These are phyloP conservation scores for Suillus luteus DNA, from an alignment of 768 basidiomycete genomes.

Conservation along the genomic window DNA sequence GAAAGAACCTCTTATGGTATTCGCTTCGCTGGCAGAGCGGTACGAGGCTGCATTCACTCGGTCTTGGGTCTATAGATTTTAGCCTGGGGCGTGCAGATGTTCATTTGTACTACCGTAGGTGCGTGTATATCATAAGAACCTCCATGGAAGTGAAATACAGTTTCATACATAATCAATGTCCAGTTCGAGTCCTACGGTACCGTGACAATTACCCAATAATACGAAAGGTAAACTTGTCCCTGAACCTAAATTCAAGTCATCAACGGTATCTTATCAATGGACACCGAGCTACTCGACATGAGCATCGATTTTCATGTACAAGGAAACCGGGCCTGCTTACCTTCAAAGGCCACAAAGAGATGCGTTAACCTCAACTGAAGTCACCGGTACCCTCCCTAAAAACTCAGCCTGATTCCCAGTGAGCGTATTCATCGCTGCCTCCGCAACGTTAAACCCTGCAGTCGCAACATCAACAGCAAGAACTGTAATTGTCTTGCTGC, in stretches of 20 bases:
- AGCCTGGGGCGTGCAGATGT: background rate
- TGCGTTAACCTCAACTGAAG: constrained; percentile 42
- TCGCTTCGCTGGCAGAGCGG: constrained; percentile 51
- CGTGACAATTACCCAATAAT: background rate
- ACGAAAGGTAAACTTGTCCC: background rate
- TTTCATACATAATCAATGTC: background rate
- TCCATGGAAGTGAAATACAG: background rate
- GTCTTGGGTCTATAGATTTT: constrained; percentile 51
- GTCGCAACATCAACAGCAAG: constrained; percentile 32
- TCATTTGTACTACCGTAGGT: background rate
- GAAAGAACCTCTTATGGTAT: constrained; percentile 58
- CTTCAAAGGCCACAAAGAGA: constrained; percentile 48
- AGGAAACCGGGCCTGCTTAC: background rate
- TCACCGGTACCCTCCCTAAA: constrained; percentile 51
- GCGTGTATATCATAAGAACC: background rate
- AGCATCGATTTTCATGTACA: background rate
- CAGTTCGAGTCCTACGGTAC: background rate
- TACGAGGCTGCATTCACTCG: constrained; percentile 51
- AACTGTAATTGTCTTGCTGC: constrained; percentile 18
- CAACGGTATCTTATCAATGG: background rate
- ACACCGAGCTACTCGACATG: background rate
- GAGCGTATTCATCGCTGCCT: constrained; percentile 55
- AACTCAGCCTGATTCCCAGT: constrained; percentile 48
- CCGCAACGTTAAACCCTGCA: constrained; percentile 49
- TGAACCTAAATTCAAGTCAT: background rate